phyloP scores from a whole-genome alignment of 225 moss, liverwort and hornwort species.

The Pleurozium schreberi region DNA sequence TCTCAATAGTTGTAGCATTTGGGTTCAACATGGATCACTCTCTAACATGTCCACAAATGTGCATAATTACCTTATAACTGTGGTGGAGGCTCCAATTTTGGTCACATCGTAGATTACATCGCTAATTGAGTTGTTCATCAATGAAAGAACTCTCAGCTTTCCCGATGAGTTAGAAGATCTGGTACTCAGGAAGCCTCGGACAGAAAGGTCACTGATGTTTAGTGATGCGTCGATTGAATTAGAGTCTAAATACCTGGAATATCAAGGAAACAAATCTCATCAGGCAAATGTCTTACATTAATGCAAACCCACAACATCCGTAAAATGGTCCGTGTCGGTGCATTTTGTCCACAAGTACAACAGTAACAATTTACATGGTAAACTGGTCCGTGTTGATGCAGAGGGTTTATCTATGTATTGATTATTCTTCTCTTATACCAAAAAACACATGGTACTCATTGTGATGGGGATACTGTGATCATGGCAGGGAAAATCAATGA shows the following conservation, averaged over 20 bases:
- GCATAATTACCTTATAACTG: background rate
- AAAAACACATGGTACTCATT: background rate
- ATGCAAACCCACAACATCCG: background rate
- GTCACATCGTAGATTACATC: background rate
- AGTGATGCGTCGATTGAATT: background rate
- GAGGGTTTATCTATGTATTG: too few species aligned
- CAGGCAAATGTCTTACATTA: too few species aligned
- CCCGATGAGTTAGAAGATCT: background rate
- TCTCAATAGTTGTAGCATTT: background rate
- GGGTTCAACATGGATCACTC: background rate
- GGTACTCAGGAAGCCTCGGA: background rate
- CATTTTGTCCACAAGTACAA: background rate
- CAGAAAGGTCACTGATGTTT: background rate
- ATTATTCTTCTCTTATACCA: background rate
- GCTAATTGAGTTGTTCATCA: background rate
- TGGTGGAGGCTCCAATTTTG: background rate
- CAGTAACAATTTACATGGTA: too few species aligned
- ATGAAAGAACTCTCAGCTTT: background rate
- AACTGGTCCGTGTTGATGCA: too few species aligned
- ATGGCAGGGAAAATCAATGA: background rate
- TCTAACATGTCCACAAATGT: background rate
- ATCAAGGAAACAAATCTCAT: background rate
- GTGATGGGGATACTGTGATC: background rate
- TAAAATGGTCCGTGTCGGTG: background rate
- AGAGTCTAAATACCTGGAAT: background rate